Base-by-base conservation (phyloP, 1,284 basidiomycete genomes). In the Tremellales sp. region DNA sequence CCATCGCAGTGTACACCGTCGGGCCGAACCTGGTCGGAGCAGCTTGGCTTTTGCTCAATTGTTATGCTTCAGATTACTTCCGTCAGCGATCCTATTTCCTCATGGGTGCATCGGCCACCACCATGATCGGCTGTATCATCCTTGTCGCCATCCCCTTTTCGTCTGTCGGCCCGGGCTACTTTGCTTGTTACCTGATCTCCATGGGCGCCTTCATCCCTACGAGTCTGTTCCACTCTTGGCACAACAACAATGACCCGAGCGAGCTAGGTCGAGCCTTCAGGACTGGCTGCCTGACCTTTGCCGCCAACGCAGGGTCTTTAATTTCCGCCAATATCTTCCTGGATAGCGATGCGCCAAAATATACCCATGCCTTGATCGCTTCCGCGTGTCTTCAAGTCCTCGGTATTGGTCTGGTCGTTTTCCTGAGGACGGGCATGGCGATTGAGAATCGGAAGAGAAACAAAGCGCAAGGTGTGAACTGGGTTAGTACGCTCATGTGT, bases 1-100 rank as follows among this genome's bases (percentile, higher is more conserved):
- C n/a, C n/a, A n/a, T n/a, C n/a, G n/a, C n/a, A n/a, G n/a, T 80
- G 29, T 73, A 70, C 49, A 79, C 78, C 21, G 74, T 79, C 34
- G 78, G 77, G 10, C 78, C 78, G 3, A 78, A 78, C 57, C n/a
- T n/a, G n/a, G n/a, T n/a, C n/a, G n/a, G n/a, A n/a, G n/a, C n/a
- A n/a, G n/a, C n/a, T n/a, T n/a, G n/a, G n/a, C n/a, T n/a, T n/a
- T n/a, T n/a, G n/a, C n/a, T n/a, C n/a, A n/a, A n/a, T n/a, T n/a
- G n/a, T n/a, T n/a, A n/a, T n/a, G n/a, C n/a, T 13, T 34, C 29
- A 4, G 48, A 54, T 34, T 39, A 46, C 40, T 47, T 53, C 38
- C 43, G 51, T 9, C 48, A 53, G 37, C 24, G 40, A 21, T 32
- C 46, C 18, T 25, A 42, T 5, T 34, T 42, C 26, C 32, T 27